Evolutionary conservation across 2,329 filamentous ascomycete species (phyloP).

Genomic region (Fusarium sp.): DNA sequence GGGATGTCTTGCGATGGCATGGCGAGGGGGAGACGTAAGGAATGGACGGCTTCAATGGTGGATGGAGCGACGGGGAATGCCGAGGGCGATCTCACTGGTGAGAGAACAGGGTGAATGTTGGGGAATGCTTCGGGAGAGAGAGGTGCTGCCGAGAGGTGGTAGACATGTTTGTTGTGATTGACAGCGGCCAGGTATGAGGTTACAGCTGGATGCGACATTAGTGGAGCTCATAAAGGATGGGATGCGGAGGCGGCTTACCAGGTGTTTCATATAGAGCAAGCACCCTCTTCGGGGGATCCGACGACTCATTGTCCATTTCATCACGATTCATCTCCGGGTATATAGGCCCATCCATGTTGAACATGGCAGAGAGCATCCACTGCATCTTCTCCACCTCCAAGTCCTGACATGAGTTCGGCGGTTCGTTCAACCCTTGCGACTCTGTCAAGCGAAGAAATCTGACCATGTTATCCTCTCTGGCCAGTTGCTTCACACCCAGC

Average conservation of each 20-base stretch:
- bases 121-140: slow-evolving; percentile 52
- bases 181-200: slow-evolving; percentile 35
- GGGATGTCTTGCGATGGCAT: slow-evolving; percentile 70
- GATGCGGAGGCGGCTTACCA: background rate
- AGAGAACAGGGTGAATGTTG: slow-evolving; percentile 58
- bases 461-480: slow-evolving; percentile 18
- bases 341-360: slow-evolving; percentile 54
- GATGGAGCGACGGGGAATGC: slow-evolving; percentile 57
- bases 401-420: slow-evolving; percentile 10
- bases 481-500: slow-evolving; percentile 12
- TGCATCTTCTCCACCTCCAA: slow-evolving; percentile 67
- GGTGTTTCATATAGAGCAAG: slow-evolving; percentile 37
- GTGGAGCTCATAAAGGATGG: fast-evolving
- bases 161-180: slow-evolving; percentile 29
- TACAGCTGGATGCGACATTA: slow-evolving; percentile 5
- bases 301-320: slow-evolving; percentile 40
- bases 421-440: background rate
- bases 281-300: slow-evolving; percentile 21
- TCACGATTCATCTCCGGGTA: background rate
- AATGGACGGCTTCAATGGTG: slow-evolving; percentile 64
- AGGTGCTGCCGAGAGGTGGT: slow-evolving; percentile 34
- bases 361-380: slow-evolving; percentile 72
- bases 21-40: slow-evolving; percentile 68
- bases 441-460: slow-evolving; percentile 25
- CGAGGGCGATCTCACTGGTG: slow-evolving; percentile 55